Base-by-base conservation (phyloP, 2,329 filamentous ascomycete species). In the Penicillium capsulatum region DNA sequence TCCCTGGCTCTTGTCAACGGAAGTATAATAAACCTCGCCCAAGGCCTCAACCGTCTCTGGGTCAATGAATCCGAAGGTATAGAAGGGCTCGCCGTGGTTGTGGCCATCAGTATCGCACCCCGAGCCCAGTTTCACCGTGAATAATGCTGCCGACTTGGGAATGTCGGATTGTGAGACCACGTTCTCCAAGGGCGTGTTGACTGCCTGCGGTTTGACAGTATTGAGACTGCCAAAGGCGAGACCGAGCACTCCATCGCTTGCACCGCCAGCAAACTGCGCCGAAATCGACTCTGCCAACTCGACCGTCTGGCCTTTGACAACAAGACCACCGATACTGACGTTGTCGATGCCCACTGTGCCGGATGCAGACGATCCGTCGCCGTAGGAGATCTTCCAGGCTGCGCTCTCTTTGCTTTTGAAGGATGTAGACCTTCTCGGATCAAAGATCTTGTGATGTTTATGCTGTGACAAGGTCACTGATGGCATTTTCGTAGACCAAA, bases 31-130 rank as follows among this genome's bases (percentile, higher is more conserved):
- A 27, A 83, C 75, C 2, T 77, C 58, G 19, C 72, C 73, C 2
- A 74, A 73, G 3, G 70, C 67, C 38, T 67, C 71, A 33, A 84
- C 69, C 0, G 77, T 72, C n/a, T 75, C 72, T 48, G 81, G 57
- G 53, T 86, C 83, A 54, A 87, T 82, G 60, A 72, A 83, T 14
- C 84, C 84, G 48, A 87, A 86, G 1, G 83, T 86, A 66, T 83
- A 87, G 67, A 85, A 87, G 0, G 62, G 79, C 44, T 72, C 62
- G 28, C 72, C 70, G 22, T 66, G 57, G 38, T 71, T 63, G 3
- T 54, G 56, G 34, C 69, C 66, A 41, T 68, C 53, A 26, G 58
- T 54, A 53, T 81, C 76, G 31, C 73, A 67, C 63, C 72, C 68
- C 51, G 74, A 72, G 48, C 79, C 79, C 31, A 85, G 71, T 40